A percentile compares a stretch with the other conserved stretches of the same genome.
phyloP scores from a whole-genome alignment of 768 basidiomycete species.

The Lentinula raphanica region DNA sequence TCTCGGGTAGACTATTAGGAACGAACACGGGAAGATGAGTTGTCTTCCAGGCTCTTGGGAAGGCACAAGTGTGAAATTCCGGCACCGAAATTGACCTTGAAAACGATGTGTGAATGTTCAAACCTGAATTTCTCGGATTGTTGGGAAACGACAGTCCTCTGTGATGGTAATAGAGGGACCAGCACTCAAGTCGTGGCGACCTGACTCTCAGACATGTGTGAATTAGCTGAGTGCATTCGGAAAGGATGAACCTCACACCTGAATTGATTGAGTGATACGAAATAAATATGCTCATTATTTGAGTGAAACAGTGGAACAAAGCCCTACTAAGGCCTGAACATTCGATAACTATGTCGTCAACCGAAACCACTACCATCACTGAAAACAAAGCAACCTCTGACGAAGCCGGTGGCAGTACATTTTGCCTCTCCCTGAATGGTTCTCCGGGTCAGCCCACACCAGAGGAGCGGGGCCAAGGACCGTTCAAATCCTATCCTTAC shows the following conservation, averaged over 20 bases:
- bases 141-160: background rate
- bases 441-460: slow-evolving; percentile 12
- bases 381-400: background rate
- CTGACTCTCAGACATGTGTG: background rate
- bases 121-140: background rate
- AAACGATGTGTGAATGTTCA: background rate
- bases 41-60: background rate
- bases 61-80: background rate
- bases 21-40: background rate
- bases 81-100: background rate
- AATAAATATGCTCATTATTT: background rate
- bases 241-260: background rate
- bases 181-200: background rate
- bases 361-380: background rate
- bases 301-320: background rate
- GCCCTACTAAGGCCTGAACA: background rate
- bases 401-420: background rate
- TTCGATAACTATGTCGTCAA: background rate
- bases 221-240: background rate
- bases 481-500: slow-evolving; percentile 38
- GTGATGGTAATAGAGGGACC: background rate
- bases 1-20: background rate
- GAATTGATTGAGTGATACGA: background rate
- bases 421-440: background rate
- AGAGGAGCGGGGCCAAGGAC: slow-evolving; percentile 12